These are phyloP conservation scores for Irpex sp. DNA, from an alignment of 1,284 basidiomycete species.

Conservation along the genomic window DNA sequence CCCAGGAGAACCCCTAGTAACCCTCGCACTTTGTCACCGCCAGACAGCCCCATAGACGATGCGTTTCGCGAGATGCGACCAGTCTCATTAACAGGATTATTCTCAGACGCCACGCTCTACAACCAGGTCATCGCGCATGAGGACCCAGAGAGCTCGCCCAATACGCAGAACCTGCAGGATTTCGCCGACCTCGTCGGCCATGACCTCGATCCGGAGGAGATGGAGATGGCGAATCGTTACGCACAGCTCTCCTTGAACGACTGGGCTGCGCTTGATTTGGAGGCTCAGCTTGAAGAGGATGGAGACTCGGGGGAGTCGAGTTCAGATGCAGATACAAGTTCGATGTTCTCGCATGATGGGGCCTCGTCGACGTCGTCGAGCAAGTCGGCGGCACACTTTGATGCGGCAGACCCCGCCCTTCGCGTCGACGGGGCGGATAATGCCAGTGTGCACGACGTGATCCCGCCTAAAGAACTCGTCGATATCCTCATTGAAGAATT, in stretches of 20 bases:
- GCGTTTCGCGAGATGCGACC: neutral
- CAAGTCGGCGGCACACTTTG: neutral
- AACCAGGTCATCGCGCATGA: conserved; percentile 28
- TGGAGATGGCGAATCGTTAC: conserved; percentile 29
- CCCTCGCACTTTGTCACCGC: neutral
- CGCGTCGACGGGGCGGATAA: conserved; percentile 13
- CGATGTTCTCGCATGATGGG: neutral
- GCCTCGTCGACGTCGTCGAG: neutral
- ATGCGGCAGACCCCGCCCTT: neutral
- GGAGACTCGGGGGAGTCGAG: conserved; percentile 23
- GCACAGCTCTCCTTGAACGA: conserved; percentile 34
- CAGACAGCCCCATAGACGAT: conserved; percentile 6
- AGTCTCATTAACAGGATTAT: conserved; percentile 29
- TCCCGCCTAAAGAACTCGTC: conserved; percentile 35
- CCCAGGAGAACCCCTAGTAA: neutral
- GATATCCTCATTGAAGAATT: conserved; percentile 44
- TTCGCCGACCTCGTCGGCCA: conserved; percentile 38
- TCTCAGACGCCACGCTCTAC: conserved; percentile 35
- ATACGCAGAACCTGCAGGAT: conserved; percentile 18
- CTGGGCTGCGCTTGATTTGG: neutral
- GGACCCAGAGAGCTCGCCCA: conserved; percentile 3
- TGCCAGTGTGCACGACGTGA: conserved; percentile 16
- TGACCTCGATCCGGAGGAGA: conserved; percentile 34
- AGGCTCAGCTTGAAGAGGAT: neutral
- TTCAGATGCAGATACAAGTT: conserved; percentile 13